Evolutionary conservation across 441 rosid genomes (phyloP).

Genomic region (Pelargonium australe): DNA sequence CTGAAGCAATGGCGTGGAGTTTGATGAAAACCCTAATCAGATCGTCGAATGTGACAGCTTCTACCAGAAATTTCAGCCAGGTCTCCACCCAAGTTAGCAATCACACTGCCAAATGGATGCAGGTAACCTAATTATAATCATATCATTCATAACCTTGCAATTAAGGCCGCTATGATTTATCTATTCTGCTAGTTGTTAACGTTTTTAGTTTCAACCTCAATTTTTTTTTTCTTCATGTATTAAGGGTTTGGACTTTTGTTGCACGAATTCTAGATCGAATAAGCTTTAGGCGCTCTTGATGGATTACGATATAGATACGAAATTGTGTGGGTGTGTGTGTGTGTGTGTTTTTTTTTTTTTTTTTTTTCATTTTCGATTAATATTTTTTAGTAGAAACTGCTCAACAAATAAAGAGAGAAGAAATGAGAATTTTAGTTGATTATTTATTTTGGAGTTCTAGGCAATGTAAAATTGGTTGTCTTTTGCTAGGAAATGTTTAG

Average conservation of each 20-base stretch:
- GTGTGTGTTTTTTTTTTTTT: background rate
- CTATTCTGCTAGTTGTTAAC: background rate
- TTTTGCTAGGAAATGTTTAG: background rate
- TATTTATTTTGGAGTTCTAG: background rate
- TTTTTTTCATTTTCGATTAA: background rate
- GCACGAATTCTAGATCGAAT: background rate
- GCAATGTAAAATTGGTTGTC: background rate
- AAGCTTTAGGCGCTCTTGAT: background rate
- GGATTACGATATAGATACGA: background rate
- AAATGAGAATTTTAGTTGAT: background rate
- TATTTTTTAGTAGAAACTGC: background rate
- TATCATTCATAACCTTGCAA: too few relatives aligned
- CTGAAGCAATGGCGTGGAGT: constrained; percentile 48
- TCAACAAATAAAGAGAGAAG: background rate
- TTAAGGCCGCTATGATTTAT: background rate
- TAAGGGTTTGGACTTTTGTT: background rate
- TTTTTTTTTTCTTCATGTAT: background rate
- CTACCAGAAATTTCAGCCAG: constrained; percentile 46
- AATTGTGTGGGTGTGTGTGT: too few relatives aligned
- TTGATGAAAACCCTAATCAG: constrained; percentile 48
- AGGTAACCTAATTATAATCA: constrained; percentile 35
- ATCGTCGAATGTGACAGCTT: constrained; percentile 36
- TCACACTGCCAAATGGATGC: constrained; percentile 99
- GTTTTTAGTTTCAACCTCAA: background rate
- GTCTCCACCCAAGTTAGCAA: constrained; percentile 44